Evolutionary conservation across 2,329 filamentous ascomycete genomes (phyloP), one percentile per base, ranked within the genome.

Genomic region (Didymella keratinophila): DNA sequence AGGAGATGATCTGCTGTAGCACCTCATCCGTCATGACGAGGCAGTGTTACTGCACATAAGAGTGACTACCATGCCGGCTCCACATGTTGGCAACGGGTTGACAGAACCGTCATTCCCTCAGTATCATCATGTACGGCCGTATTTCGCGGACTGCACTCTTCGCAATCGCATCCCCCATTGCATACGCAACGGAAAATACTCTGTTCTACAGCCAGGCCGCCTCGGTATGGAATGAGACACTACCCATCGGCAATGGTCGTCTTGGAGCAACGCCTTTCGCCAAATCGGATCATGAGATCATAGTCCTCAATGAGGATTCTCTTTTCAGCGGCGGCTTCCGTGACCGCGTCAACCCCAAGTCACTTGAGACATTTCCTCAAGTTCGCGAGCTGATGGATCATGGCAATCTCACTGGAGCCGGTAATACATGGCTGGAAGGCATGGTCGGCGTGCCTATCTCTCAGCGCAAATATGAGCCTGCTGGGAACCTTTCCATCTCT

Each of bases 221-320:
- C 36, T 39, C 36, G 11, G 18, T 39, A 11, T 39, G 36, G 36
- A 39, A 39, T 20, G 36, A 39, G n/a, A 39, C 36, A 11, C 36
- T 39, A 14, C 36, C 36, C 16, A 20, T 39, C 9, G 36, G 36
- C 3, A 39, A 39, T 20, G 36, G 36, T 18, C 36, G 36, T 39
- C 36, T 39, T 20, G 36, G 36, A 39, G 36, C 36, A 20, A 39
- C 36, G 9, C 36, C 36, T 39, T 39, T 39, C 21, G 20, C 39
- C 39, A 43, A 25, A 43, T 4, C 39, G 23, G 39, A 43, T 20
- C 14, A 14, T 7, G 39, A 43, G 20, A 25, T n/a, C 11, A 43
- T 43, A 23, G 39, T 43, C 21, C 39, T 43, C 39, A 43, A 43
- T 25, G 39, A 43, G 16, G 39, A 43, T 21, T 43, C 39, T 21